phyloP scores from a whole-genome alignment of 495 filamentous ascomycete species.

The Penicillium waksmanii region DNA sequence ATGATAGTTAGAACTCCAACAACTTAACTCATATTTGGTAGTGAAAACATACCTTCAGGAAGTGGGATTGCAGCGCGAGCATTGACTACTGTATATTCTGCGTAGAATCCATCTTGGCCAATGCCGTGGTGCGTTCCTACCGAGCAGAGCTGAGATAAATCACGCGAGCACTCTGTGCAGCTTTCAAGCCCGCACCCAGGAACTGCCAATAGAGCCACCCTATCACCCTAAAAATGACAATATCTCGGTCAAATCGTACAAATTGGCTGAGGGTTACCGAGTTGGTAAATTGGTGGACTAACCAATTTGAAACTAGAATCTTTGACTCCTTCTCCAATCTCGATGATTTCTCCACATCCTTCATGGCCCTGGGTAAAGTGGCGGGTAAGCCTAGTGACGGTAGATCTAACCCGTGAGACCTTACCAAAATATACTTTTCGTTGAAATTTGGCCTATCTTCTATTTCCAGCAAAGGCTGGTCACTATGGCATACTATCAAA shows the following conservation, averaged over 20 bases:
- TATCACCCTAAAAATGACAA: conserved; percentile 10
- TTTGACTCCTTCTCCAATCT: conserved; percentile 18
- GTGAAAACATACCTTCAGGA: conserved; percentile 17
- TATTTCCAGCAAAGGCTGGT: conserved; percentile 25
- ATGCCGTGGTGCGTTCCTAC: conserved; percentile 25
- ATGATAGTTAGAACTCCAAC: neutral
- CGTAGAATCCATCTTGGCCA: conserved; percentile 31
- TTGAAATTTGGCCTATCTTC: conserved; percentile 28
- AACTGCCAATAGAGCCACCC: conserved; percentile 24
- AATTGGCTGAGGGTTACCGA: neutral
- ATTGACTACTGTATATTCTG: conserved; percentile 28
- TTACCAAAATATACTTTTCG: conserved; percentile 28
- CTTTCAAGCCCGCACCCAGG: conserved; percentile 23
- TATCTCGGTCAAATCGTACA: neutral
- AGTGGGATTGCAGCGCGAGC: conserved; percentile 23
- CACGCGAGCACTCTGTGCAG: conserved; percentile 27
- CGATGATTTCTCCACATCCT: conserved; percentile 29
- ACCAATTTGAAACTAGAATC: conserved; percentile 20
- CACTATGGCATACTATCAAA: conserved; percentile 25
- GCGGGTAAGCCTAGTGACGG: neutral
- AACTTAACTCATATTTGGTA: neutral
- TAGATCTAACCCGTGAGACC: no score
- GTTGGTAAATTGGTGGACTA: neutral
- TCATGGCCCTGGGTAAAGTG: conserved; percentile 23
- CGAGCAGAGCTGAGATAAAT: conserved; percentile 25